phyloP scores from a whole-genome alignment of 768 basidiomycete species.

The Mycena crocata region DNA sequence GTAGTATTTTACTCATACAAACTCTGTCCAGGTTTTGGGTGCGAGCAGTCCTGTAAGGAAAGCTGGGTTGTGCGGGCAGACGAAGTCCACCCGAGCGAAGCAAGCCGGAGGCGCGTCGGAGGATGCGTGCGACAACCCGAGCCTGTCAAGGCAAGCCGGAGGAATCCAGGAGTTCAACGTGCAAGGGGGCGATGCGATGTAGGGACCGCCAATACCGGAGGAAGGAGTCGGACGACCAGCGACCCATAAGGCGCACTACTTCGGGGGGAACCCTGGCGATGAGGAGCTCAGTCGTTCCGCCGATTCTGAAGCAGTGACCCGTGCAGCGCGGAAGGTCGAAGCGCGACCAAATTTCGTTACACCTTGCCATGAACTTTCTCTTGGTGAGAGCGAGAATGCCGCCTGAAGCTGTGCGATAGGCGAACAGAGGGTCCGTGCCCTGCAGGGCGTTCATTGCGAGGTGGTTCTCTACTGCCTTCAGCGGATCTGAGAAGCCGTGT shows the following conservation, averaged over 20 bases:
- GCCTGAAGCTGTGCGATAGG: not conserved
- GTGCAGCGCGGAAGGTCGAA: slow-evolving; percentile 2
- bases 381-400: slow-evolving; percentile 2
- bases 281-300: slow-evolving; percentile 26
- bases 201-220: slow-evolving; percentile 39
- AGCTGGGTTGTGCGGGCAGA: not conserved
- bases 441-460: not conserved
- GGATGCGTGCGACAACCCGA: not conserved
- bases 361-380: slow-evolving; percentile 18
- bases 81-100: not conserved
- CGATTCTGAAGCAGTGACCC: slow-evolving; percentile 24
- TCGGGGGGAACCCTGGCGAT: slow-evolving; percentile 16
- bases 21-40: too few species aligned
- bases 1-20: too few species aligned
- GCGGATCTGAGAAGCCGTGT: not conserved
- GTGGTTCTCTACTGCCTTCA: not conserved
- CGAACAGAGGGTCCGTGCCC: not conserved
- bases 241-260: slow-evolving; percentile 22
- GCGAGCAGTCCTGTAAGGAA: too few species aligned
- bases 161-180: slow-evolving; percentile 45
- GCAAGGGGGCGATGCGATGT: slow-evolving; percentile 28
- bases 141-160: slow-evolving; percentile 55
- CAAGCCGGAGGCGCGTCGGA: not conserved
- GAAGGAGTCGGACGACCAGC: slow-evolving; percentile 36
- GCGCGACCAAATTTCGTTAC: slow-evolving; percentile 29